These are phyloP conservation scores for Clarkia xantiana DNA, from an alignment of 345 rosid genomes.

Conservation along the genomic window DNA sequence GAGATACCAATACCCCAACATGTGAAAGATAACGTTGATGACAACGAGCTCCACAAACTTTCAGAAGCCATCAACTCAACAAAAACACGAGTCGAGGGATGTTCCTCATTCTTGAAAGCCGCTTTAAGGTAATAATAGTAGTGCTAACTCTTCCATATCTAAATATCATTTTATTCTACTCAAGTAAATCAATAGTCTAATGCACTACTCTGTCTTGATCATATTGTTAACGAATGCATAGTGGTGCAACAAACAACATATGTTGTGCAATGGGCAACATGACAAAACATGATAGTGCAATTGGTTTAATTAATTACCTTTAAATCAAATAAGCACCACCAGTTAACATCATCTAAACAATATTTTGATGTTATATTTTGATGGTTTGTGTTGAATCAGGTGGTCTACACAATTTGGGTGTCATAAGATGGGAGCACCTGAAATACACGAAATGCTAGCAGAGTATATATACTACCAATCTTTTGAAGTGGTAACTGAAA, in stretches of 20 bases:
- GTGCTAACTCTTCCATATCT: not conserved
- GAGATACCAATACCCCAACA: slow-evolving; percentile 57
- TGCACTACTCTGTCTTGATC: no score
- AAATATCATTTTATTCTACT: no score
- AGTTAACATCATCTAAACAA: no score
- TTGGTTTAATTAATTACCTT: no score
- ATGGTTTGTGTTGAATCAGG: no score
- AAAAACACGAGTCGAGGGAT: slow-evolving; percentile 64
- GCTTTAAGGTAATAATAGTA: slow-evolving; percentile 54
- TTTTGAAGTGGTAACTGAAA: slow-evolving; percentile 84
- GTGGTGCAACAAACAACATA: no score
- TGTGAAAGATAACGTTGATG: slow-evolving; percentile 54
- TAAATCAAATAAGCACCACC: no score
- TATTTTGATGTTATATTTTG: no score
- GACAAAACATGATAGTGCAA: no score
- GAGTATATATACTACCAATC: slow-evolving; percentile 81
- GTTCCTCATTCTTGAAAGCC: slow-evolving; percentile 75
- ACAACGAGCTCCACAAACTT: slow-evolving; percentile 66
- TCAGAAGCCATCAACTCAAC: slow-evolving; percentile 76
- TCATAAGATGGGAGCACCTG: slow-evolving; percentile 49
- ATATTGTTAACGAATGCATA: no score
- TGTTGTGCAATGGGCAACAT: no score
- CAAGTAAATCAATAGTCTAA: no score
- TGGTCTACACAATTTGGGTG: slow-evolving; percentile 87
- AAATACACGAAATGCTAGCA: slow-evolving; percentile 71